A percentile compares a stretch with the other conserved stretches of the same genome.
Evolutionary conservation across 805 yeast genomes (phyloP).

Genomic region (Candida silvicultrix): DNA sequence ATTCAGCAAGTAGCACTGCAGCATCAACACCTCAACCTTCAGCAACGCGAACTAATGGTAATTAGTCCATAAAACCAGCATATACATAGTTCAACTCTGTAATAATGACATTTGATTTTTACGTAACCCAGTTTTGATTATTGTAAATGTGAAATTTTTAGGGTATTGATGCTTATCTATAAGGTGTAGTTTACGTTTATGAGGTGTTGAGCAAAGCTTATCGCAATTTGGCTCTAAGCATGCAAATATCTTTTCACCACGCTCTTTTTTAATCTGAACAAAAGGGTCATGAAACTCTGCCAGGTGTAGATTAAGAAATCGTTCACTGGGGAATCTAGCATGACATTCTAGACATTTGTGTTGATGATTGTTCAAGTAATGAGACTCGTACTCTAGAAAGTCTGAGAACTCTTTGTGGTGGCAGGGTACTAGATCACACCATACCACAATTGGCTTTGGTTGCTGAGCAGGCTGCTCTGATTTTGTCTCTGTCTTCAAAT

Average conservation of each 20-base stretch:
- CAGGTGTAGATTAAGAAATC: neutral
- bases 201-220: constrained; percentile 30
- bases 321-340: neutral
- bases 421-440: neutral
- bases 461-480: neutral
- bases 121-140: constrained; percentile 25
- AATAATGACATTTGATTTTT: constrained; percentile 6
- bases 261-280: constrained; percentile 25
- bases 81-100: neutral
- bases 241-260: constrained; percentile 33
- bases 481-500: neutral
- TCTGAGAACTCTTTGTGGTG: neutral
- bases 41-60: neutral
- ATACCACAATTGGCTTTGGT: neutral
- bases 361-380: neutral
- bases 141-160: constrained; percentile 23
- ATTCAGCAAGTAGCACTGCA: neutral
- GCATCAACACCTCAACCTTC: neutral
- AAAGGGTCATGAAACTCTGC: constrained; percentile 34
- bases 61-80: neutral
- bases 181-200: constrained; percentile 40
- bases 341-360: neutral
- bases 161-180: constrained; percentile 47
- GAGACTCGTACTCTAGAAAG: neutral
- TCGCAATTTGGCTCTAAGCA: constrained; percentile 40